Evolutionary conservation across 352 stramenopile species (phyloP).

Genomic region (Thraustotheca clavata): DNA sequence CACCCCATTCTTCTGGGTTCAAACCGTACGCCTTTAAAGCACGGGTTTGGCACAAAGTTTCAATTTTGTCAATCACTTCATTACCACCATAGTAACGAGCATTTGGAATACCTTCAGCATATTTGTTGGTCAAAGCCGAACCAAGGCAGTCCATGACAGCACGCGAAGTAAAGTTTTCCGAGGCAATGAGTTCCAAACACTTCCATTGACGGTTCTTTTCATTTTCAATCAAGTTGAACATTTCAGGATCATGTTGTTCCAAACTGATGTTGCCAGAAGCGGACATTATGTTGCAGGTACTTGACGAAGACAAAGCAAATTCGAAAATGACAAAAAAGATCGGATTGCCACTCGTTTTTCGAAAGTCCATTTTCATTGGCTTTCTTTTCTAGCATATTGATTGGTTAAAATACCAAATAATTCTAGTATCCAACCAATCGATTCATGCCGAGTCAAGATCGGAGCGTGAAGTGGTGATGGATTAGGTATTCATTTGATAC

Average conservation of each 20-base stretch:
- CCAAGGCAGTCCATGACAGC: conserved; percentile 98
- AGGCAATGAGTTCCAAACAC: conserved; percentile 98
- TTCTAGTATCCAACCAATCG: not conserved
- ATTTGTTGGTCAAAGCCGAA: conserved; percentile 99
- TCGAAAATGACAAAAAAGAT: conserved; percentile 85
- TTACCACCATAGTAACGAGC: conserved; percentile 98
- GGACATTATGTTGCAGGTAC: conserved; percentile 34
- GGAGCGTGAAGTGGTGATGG: too few species aligned
- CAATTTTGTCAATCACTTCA: conserved; percentile 96
- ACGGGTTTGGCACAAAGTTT: conserved; percentile 91
- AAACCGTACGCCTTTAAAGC: conserved; percentile 92
- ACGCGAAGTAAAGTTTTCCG: conserved; percentile 99
- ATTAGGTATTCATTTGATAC: conserved; percentile 1
- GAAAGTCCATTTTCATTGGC: not conserved
- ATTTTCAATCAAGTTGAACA: conserved; percentile 98
- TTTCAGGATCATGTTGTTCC: conserved; percentile 92
- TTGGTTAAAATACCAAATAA: not conserved
- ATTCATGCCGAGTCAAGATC: not conserved
- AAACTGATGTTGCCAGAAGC: conserved; percentile 63
- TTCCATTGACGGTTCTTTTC: conserved; percentile 98
- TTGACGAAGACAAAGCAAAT: conserved; percentile 94
- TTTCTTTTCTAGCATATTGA: not conserved
- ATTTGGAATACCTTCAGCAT: conserved; percentile 94
- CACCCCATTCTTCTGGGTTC: conserved; percentile 92
- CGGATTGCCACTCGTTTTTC: conserved; percentile 27